Evolutionary conservation across 2,329 filamentous ascomycete genomes (phyloP), one percentile per base, ranked within the genome.

Genomic region (Orbilia brochopaga): DNA sequence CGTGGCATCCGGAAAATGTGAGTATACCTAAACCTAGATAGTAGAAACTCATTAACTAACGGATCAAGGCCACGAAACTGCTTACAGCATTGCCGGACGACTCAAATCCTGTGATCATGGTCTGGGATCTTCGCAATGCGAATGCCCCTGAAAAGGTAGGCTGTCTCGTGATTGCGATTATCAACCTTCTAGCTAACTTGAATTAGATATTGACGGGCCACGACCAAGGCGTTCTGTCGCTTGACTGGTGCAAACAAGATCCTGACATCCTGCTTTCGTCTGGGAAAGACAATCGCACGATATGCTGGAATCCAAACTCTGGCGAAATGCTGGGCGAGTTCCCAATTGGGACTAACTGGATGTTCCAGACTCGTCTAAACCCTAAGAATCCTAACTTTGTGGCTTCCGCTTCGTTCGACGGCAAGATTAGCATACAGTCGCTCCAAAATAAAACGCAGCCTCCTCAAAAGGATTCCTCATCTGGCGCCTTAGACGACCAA

Each of bases 281-380:
- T 75, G 95, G 94, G 75, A 97, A 97, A 81, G 94, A 99, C 80
- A 97, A 97, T 79, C 87, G 91, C 76, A 97, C 92, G 1, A 85
- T 99, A 72, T 88, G 94, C 73, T 99, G 95, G 94, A 97, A 97
- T 80, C 91, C 94, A 0, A 90, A 94, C 77, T 96, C 90, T 1
- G 93, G 93, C 59, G 87, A 94, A 78, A 84, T 86, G 11, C 89
- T 92, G 74, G 94, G 95, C 75, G 93, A 97, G 80, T 93, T 97
- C 78, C 92, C 93, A 2, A 91, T 97, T 77, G 92, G 96, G 60
- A 97, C 93, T n/a, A 99, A 97, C 80, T 99, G 94, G 93, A 96
- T 92, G 4, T 99, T 99, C 83, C 88, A 93, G 78, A 96, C 94
- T 3, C 86, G 89, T 73, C 97, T 95, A 85, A 92, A 96, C 79